Evolutionary conservation across 2,329 filamentous ascomycete genomes (phyloP).

Genomic region (Dissoconium aciculare): DNA sequence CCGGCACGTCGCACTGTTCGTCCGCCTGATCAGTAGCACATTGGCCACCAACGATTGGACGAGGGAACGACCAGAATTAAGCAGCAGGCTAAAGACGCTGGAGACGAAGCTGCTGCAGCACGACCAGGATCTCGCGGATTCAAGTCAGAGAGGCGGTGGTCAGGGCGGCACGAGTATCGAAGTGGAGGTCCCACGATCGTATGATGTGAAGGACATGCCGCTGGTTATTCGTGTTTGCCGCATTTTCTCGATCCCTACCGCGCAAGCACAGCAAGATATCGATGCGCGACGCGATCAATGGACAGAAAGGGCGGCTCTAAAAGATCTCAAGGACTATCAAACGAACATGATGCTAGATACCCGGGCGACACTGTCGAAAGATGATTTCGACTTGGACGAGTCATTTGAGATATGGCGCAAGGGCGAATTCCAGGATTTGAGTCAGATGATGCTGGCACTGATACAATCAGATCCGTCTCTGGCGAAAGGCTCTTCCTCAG

Average conservation of each 20-base stretch:
- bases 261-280: conserved; percentile 74
- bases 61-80: conserved; percentile 71
- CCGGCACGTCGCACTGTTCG: conserved; percentile 84
- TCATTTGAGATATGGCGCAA: conserved; percentile 84
- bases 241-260: conserved; percentile 68
- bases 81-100: conserved; percentile 60
- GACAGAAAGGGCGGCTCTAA: conserved; percentile 83
- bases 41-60: conserved; percentile 74
- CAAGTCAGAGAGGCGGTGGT: conserved; percentile 41
- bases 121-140: conserved; percentile 70
- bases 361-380: conserved; percentile 57
- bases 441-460: conserved; percentile 85
- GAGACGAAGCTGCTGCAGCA: conserved; percentile 90
- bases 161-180: conserved; percentile 55
- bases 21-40: conserved; percentile 67
- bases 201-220: conserved; percentile 94
- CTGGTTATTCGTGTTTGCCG: conserved; percentile 75
- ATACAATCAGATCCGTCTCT: conserved; percentile 74
- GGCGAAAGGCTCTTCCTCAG: conserved; percentile 61
- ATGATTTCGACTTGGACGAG: conserved; percentile 84
- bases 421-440: conserved; percentile 71
- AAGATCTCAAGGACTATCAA: conserved; percentile 88
- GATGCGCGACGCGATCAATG: conserved; percentile 65
- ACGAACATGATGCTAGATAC: conserved; percentile 70
- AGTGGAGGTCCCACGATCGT: conserved; percentile 66